Percentiles rank a stretch among this genome's conserved stretches.
Conservation (phyloP, 257 asterid genomes). For the Striga asiatica region DNA sequence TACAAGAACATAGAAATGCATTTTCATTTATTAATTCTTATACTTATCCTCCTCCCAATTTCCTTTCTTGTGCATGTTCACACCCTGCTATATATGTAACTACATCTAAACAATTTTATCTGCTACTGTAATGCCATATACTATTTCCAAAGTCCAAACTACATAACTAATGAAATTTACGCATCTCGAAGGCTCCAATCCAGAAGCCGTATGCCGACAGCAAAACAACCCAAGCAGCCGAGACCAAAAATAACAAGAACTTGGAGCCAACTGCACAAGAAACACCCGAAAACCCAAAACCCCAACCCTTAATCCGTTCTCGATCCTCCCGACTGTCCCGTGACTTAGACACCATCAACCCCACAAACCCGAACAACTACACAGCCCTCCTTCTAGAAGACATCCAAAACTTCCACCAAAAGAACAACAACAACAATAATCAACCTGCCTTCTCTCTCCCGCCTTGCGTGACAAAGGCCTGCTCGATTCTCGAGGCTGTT, state of each 20-base stretch:
- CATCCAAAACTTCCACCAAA: slow-evolving; percentile 91
- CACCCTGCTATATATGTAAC: not conserved
- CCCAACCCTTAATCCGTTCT: slow-evolving; percentile 33
- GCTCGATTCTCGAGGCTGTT: slow-evolving; percentile 90
- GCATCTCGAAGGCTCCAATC: too few relatives aligned
- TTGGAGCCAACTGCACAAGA: too few relatives aligned
- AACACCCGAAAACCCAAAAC: slow-evolving; percentile 32
- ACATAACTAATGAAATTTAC: too few relatives aligned
- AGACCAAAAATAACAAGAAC: slow-evolving; percentile 24
- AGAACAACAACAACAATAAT: slow-evolving; percentile 23
- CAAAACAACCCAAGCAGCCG: slow-evolving; percentile 15
- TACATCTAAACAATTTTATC: not conserved
- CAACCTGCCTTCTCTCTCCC: slow-evolving; percentile 52
- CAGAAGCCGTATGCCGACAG: slow-evolving; percentile 41
- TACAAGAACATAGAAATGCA: not conserved
- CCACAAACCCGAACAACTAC: slow-evolving; percentile 43
- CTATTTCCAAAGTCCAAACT: too few relatives aligned
- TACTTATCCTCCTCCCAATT: too few relatives aligned
- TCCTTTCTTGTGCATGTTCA: not conserved
- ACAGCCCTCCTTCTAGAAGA: slow-evolving; percentile 78
- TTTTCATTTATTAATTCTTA: not conserved
- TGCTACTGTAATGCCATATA: too few relatives aligned
- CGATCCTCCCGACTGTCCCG: slow-evolving; percentile 72
- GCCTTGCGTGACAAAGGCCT: slow-evolving; percentile 72
- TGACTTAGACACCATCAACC: slow-evolving; percentile 47